Base-by-base conservation (phyloP, 169 alveolate genomes). In the Babesia caballi region DNA sequence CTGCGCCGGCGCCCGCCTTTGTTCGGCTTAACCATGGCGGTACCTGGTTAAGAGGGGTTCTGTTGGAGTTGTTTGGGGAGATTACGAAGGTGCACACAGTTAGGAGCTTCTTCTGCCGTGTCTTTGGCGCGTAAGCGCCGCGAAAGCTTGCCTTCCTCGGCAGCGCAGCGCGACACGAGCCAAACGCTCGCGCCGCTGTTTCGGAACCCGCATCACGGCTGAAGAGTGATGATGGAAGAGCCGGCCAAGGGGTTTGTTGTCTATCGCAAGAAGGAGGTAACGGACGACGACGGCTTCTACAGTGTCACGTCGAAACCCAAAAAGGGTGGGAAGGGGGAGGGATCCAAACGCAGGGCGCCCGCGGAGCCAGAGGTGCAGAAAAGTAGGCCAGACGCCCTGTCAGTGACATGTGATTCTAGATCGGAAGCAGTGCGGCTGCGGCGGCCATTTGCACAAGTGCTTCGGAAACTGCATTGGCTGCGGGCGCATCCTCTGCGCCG, bases 391-490 rank as follows among this genome's bases (percentile, higher is more conserved):
- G 4, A 36, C 6, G 17, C 5, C 11, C 23, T 19, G 4, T 21
- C 17, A 2, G 58, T 15, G 23, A 25, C 4, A 28, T 6, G 27
- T 23, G 28, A 23, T 30, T 30, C 35, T 40, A 66, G 85, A 77
- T 14, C 36, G 85, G 56, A n/a, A 19, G 19, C 7, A 30, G 11
- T 80, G 88, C 61, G 83, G 65, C 17, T 80, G 88, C 57, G 56
- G 49, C 9, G 88, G 83, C 12, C 2, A 27, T 4, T 19, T 2
- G 33, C 88, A 80, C 41, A 49, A 32, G 17, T 23, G 44, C 28
- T 67, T 69, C 36, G 60, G 73, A 54, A 80, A 80, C 65, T 80
- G 83, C 27, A 70, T 80, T 59, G 72, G 68, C 21, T 80, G 88
- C 35, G 88, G 88, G 0, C 44, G 82, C 15, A 23, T 77, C 23